These are phyloP conservation scores for Ophiostoma novo-ulmi DNA, from an alignment of 2,329 filamentous ascomycete species.

Conservation along the genomic window DNA sequence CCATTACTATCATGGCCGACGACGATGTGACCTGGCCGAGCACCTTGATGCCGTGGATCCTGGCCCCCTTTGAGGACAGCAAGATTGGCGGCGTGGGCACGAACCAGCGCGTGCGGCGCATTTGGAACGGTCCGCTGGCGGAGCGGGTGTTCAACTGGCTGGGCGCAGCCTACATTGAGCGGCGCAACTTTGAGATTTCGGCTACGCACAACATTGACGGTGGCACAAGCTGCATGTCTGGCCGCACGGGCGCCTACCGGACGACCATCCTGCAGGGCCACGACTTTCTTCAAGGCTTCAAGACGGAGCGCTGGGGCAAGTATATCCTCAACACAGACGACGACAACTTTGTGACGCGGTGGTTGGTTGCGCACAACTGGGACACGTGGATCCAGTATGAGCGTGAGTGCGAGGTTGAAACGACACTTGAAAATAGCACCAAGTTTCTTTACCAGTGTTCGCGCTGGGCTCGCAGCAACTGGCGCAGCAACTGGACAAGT, in stretches of 20 bases:
- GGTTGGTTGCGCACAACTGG: constrained; percentile 88
- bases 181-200: constrained; percentile 94
- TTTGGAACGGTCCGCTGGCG: constrained; percentile 53
- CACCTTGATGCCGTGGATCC: constrained; percentile 81
- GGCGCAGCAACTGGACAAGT: constrained; percentile 93
- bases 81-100: constrained; percentile 86
- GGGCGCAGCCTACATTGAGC: constrained; percentile 84
- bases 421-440: constrained; percentile 80
- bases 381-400: constrained; percentile 96
- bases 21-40: constrained; percentile 92
- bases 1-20: constrained; percentile 87
- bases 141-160: constrained; percentile 79
- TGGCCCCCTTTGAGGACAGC: constrained; percentile 83
- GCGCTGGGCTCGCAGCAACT: constrained; percentile 94
- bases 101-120: constrained; percentile 76
- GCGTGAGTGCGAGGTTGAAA: constrained; percentile 83
- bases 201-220: constrained; percentile 93
- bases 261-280: constrained; percentile 81
- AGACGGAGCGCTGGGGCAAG: constrained; percentile 81
- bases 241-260: constrained; percentile 86
- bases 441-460: constrained; percentile 93
- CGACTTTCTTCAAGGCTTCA: constrained; percentile 82
- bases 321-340: constrained; percentile 94
- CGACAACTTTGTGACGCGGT: constrained; percentile 96
- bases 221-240: constrained; percentile 93